A percentile compares a stretch with the other conserved stretches of the same genome.
Conservation (phyloP, 441 rosid genomes). For the Raphanus hybrid region DNA sequence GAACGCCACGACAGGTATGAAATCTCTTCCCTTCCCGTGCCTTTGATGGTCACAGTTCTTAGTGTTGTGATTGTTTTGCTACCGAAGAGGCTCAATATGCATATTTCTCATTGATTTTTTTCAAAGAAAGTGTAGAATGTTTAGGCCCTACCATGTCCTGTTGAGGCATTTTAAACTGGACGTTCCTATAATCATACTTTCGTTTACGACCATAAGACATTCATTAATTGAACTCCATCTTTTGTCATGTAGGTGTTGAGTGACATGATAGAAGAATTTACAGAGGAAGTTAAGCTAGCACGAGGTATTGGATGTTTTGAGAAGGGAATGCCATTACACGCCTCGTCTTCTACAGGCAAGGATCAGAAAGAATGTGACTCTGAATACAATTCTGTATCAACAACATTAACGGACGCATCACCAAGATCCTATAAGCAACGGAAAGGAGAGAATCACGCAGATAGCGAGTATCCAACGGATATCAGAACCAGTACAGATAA, state of each 20-base stretch:
- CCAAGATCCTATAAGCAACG: conserved; percentile 39
- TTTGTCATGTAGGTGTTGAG: conserved; percentile 56
- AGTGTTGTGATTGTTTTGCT: conserved; percentile 7
- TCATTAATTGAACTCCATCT: not conserved
- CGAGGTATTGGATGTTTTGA: conserved; percentile 92
- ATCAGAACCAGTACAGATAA: conserved; percentile 28
- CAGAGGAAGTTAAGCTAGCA: conserved; percentile 82
- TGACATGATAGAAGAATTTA: conserved; percentile 86
- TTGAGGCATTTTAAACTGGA: conserved; percentile 2
- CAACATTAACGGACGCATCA: conserved; percentile 45
- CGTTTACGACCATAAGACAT: not conserved
- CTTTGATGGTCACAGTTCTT: not conserved
- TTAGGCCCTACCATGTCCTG: conserved; percentile 4
- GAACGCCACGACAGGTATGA: conserved; percentile 68
- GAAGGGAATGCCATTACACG: conserved; percentile 47
- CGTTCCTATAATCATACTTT: not conserved
- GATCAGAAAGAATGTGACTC: conserved; percentile 43
- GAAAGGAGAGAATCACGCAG: conserved; percentile 36
- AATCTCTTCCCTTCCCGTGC: conserved; percentile 15
- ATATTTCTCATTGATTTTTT: not conserved
- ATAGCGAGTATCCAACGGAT: conserved; percentile 41
- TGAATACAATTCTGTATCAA: conserved; percentile 45
- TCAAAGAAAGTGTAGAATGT: not conserved
- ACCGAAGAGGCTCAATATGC: not conserved
- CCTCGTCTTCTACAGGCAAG: conserved; percentile 39